Conservation (phyloP, 2,329 filamentous ascomycete species). For the Scedosporium dehoogii region DNA sequence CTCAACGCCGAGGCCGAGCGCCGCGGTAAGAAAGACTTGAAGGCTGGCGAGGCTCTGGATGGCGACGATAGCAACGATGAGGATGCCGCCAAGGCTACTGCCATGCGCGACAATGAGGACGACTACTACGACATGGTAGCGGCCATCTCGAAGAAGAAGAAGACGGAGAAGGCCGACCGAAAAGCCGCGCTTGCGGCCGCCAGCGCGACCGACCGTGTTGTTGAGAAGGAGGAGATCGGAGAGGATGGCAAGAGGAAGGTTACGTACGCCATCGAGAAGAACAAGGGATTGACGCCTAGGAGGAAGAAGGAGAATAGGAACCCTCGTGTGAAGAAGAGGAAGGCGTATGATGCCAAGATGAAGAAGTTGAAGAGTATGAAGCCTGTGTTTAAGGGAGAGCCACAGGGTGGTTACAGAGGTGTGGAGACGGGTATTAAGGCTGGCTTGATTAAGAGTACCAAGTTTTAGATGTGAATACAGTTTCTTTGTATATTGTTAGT, state of each 20-base stretch:
- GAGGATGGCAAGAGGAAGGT: conserved; percentile 87
- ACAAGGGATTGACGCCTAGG: conserved; percentile 85
- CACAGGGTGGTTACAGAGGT: conserved; percentile 77
- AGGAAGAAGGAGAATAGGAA: conserved; percentile 92
- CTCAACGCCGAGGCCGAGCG: conserved; percentile 83
- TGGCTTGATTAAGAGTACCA: conserved; percentile 84
- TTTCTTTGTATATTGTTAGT: not conserved
- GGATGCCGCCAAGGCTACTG: conserved; percentile 44
- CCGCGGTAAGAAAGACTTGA: conserved; percentile 58
- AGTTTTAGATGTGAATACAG: conserved; percentile 48
- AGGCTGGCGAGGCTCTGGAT: conserved; percentile 56
- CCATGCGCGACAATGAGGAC: conserved; percentile 49
- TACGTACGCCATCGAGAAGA: conserved; percentile 90
- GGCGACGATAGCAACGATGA: conserved; percentile 57
- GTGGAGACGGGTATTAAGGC: conserved; percentile 94
- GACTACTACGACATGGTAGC: conserved; percentile 90
- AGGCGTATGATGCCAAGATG: conserved; percentile 92
- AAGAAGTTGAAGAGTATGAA: conserved; percentile 91
- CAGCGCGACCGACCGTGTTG: conserved; percentile 51
- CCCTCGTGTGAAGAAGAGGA: conserved; percentile 94
- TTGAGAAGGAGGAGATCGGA: conserved; percentile 60
- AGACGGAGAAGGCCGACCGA: conserved; percentile 57
- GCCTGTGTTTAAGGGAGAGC: conserved; percentile 75
- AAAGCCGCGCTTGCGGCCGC: conserved; percentile 49
- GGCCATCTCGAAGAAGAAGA: conserved; percentile 57